Base-by-base conservation (phyloP, 371 early-diverging fungal genomes). In the Lichtheimia ornata region DNA sequence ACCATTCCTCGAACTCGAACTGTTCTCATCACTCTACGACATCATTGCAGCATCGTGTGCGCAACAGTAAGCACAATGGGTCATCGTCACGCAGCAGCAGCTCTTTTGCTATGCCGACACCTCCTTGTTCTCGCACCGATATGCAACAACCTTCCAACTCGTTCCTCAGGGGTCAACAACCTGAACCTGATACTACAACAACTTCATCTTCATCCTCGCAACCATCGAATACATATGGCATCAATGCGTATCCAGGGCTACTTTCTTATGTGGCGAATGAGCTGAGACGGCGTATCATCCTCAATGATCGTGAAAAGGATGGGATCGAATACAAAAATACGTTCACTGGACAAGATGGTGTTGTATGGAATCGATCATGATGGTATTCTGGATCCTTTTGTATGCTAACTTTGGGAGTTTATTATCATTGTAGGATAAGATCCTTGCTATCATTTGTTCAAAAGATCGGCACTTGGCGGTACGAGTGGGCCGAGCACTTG, bases 241-340 rank as follows among this genome's bases (percentile, higher is more conserved):
- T 56, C 25, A 17, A 24, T n/a, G 6, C 45, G 3, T 74, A 74
- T 61, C 89, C 93, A 2, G 93, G 92, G 1, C 71, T 95, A 55
- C 76, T 94, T 11, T 92, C 93, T 5, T 73, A 82, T 58, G 90
- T 95, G 5, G 94, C 94, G 2, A 73, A 79, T 27, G 86, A 86
- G 27, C 90, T 96, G 63, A 74, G 81, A 15, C 76, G 72, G 42
- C 71, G 80, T 3, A 69, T 82, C 44, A 64, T 71, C 13, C 56
- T 74, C 12, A 66, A 69, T 42, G 85, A 86, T 35, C 84, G 87
- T 28, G 72, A 73, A 43, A 88, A 88, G 64, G 88, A 93, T 65
- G 79, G 79, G 1, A 72, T 92, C 14, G 91, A 91, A 69, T 88
- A 93, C 71, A 81, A 78, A 51, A 79, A 82, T 56, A 84, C 84